Conservation (phyloP, 805 yeast species). For the Ogataea paraovalis region DNA sequence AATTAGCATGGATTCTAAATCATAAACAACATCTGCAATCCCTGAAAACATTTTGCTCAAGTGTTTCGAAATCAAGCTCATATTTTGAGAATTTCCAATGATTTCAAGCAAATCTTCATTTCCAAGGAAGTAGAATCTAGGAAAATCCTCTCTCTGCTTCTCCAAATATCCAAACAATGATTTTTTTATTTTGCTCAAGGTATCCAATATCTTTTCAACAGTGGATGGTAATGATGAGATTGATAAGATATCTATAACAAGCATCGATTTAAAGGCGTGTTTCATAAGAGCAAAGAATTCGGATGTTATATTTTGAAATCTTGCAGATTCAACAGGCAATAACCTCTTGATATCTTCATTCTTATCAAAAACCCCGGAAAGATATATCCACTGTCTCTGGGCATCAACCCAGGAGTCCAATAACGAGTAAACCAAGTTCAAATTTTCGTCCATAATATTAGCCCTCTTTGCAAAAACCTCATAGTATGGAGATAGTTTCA, state of each 20-base stretch:
- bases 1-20: slow-evolving; percentile 24
- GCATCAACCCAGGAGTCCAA: slow-evolving; percentile 76
- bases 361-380: slow-evolving; percentile 70
- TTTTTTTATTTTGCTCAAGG: slow-evolving; percentile 54
- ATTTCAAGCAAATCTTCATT: slow-evolving; percentile 85
- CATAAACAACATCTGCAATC: slow-evolving; percentile 38
- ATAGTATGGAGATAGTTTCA: slow-evolving; percentile 66
- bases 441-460: slow-evolving; percentile 47
- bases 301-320: slow-evolving; percentile 59
- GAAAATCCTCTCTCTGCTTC: slow-evolving; percentile 68
- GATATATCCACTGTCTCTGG: slow-evolving; percentile 85
- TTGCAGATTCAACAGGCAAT: slow-evolving; percentile 63
- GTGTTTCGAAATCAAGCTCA: slow-evolving; percentile 49
- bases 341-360: slow-evolving; percentile 56
- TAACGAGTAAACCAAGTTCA: slow-evolving; percentile 48
- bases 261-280: slow-evolving; percentile 42
- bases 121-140: slow-evolving; percentile 83
- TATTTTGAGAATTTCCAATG: slow-evolving; percentile 59
- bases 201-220: slow-evolving; percentile 49
- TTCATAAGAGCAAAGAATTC: slow-evolving; percentile 56
- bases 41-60: slow-evolving; percentile 72
- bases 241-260: slow-evolving; percentile 52
- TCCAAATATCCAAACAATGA: slow-evolving; percentile 78
- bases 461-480: slow-evolving; percentile 57
- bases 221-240: slow-evolving; percentile 45